A percentile compares a stretch with the other conserved stretches of the same genome.
Evolutionary conservation across 176 grass and related monocot genomes (phyloP).

Genomic region (Sorghum bicolor): Sorghum_bicolor_NCBIv3 NC_012870.2:62721001-62721500

Average conservation of each 20-base stretch:
- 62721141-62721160: not conserved
- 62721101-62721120: conserved; percentile 38
- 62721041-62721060: conserved; percentile 31
- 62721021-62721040: conserved; percentile 26
- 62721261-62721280: not conserved
- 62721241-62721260: conserved; percentile 25
- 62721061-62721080: conserved; percentile 26
- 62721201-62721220: not conserved
- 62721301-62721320: not conserved
- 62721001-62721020: conserved; percentile 25
- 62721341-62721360: not conserved
- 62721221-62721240: conserved; percentile 30
- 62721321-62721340: not conserved
- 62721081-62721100: conserved; percentile 12
- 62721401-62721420: conserved; percentile 11
- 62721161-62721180: not conserved
- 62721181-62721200: conserved; percentile 31
- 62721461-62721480: conserved; percentile 40
- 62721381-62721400: conserved; percentile 20
- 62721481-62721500: conserved; percentile 74
- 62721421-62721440: conserved; percentile 12
- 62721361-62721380: conserved; percentile 6
- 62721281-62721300: not conserved
- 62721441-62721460: not conserved
- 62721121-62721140: not conserved